phyloP scores from a whole-genome alignment of 2,329 filamentous ascomycete genomes.

The Clonostachys sp. region DNA sequence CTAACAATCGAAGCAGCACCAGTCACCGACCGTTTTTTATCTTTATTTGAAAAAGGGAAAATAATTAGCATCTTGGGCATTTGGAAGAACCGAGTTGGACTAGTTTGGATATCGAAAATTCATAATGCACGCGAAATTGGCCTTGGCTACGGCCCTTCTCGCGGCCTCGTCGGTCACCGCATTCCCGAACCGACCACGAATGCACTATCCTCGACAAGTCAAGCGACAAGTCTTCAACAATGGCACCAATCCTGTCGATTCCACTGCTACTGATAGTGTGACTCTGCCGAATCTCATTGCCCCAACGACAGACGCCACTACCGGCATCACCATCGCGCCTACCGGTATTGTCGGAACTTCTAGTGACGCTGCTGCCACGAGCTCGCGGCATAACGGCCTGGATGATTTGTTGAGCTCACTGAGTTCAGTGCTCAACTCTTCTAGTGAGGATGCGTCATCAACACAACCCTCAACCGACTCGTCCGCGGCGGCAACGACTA shows the following conservation, averaged over 20 bases:
- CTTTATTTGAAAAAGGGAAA: too few species aligned
- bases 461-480: neutral
- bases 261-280: constrained; percentile 10
- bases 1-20: neutral
- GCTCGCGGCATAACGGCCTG: neutral
- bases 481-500: neutral
- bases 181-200: constrained; percentile 39
- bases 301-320: constrained; percentile 9
- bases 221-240: constrained; percentile 42
- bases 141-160: constrained; percentile 43
- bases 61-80: neutral
- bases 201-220: constrained; percentile 54
- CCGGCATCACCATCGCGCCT: constrained; percentile 12
- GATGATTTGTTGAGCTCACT: neutral
- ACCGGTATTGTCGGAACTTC: neutral
- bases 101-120: neutral
- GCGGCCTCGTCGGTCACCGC: constrained; percentile 39
- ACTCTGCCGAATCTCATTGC: constrained; percentile 8
- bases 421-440: neutral
- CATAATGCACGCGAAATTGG: constrained; percentile 41
- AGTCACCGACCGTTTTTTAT: neutral
- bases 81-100: neutral
- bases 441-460: neutral
- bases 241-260: constrained; percentile 18
- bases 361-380: neutral